These are phyloP conservation scores for Pichia cephalocereana DNA, from an alignment of 805 yeast species.

Conservation along the genomic window DNA sequence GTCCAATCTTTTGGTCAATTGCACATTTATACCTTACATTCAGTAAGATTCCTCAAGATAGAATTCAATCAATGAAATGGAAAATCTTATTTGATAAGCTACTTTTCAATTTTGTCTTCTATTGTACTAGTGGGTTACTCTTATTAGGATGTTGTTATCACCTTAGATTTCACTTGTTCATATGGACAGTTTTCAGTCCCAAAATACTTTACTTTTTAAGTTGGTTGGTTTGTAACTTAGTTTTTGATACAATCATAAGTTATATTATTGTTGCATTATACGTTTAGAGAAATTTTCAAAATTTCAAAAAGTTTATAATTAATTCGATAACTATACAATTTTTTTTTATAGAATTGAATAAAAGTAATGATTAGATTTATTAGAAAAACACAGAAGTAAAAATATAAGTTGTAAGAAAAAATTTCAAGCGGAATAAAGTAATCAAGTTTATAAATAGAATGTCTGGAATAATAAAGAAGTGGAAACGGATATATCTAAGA, in stretches of 20 bases:
- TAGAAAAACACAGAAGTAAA: neutral
- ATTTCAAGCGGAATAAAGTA: slow-evolving; percentile 4
- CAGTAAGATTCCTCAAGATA: slow-evolving; percentile 1
- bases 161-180: slow-evolving; percentile 77
- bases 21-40: slow-evolving; percentile 24
- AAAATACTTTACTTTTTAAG: slow-evolving; percentile 71
- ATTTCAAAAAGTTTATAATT: no score
- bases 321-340: neutral
- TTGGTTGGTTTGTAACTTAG: slow-evolving; percentile 52
- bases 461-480: neutral
- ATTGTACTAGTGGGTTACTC: slow-evolving; percentile 47
- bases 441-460: neutral
- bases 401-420: neutral
- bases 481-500: neutral
- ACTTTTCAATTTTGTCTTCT: slow-evolving; percentile 40
- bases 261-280: slow-evolving; percentile 14
- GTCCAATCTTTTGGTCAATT: slow-evolving; percentile 74
- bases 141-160: slow-evolving; percentile 62
- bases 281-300: neutral
- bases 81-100: slow-evolving; percentile 29
- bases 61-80: slow-evolving; percentile 20
- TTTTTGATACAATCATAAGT: slow-evolving; percentile 30
- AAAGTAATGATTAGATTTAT: neutral
- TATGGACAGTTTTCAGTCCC: slow-evolving; percentile 98
- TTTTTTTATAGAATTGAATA: neutral